Conservation (phyloP, 2,329 filamentous ascomycete species). For the Penicillium sclerotiorum region DNA sequence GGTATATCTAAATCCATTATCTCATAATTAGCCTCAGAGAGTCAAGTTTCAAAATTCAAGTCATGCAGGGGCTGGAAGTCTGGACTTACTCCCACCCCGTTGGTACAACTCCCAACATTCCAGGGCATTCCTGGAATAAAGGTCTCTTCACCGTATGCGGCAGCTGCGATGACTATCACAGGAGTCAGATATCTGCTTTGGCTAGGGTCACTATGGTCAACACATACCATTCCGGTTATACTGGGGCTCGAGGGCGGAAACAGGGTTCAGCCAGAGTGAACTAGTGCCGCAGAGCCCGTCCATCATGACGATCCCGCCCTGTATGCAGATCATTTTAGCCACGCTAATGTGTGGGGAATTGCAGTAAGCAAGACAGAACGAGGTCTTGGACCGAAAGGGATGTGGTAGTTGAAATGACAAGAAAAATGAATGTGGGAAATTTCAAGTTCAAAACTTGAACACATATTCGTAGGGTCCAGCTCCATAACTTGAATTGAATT, state of each 20-base stretch:
- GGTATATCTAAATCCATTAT: conserved; percentile 14
- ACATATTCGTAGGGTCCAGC: too few species aligned
- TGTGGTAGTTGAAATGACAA: too few species aligned
- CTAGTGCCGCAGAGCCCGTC: conserved; percentile 28
- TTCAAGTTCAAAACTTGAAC: not conserved
- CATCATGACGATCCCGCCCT: conserved; percentile 28
- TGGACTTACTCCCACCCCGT: conserved; percentile 22
- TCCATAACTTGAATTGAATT: too few species aligned
- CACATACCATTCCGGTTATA: conserved; percentile 19
- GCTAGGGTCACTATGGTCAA: not conserved
- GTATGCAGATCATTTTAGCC: not conserved
- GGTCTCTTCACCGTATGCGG: conserved; percentile 24
- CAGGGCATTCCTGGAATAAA: conserved; percentile 19
- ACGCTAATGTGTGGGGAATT: not conserved
- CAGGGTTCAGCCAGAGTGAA: conserved; percentile 17
- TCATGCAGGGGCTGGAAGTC: not conserved
- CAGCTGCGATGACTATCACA: conserved; percentile 21
- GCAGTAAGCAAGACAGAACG: too few species aligned
- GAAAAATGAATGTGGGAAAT: not conserved
- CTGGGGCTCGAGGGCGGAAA: conserved; percentile 12
- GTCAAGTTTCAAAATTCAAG: not conserved
- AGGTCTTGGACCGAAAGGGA: too few species aligned
- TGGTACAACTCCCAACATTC: conserved; percentile 20
- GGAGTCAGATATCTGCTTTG: not conserved
- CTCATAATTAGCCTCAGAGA: not conserved